Evolutionary conservation across 306 rosid genomes (phyloP).

Genomic region (Lablab purpureus): DNA sequence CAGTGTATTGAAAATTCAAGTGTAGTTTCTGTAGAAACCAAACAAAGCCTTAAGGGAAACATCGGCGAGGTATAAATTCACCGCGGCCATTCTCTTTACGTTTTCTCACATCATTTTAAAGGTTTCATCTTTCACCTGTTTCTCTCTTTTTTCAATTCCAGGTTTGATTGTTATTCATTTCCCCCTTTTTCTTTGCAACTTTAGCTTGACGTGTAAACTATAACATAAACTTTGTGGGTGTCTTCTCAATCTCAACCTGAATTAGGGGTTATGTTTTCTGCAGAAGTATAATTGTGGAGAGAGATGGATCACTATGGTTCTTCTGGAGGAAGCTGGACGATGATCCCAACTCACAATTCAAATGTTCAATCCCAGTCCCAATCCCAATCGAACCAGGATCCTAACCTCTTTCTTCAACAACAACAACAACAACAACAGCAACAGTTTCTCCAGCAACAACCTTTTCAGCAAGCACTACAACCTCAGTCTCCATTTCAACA

Average conservation of each 20-base stretch:
- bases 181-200: not conserved
- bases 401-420: constrained; percentile 62
- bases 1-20: no score
- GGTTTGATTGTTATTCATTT: constrained; percentile 47
- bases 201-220: not conserved
- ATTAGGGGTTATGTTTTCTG: not conserved
- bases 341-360: constrained; percentile 79
- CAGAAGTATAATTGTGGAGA: not conserved
- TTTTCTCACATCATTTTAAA: constrained; percentile 1
- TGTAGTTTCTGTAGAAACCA: no score
- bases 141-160: constrained; percentile 37
- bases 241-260: not conserved
- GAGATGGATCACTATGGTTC: constrained; percentile 68
- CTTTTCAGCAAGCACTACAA: constrained; percentile 41
- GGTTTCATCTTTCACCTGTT: constrained; percentile 21
- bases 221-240: not conserved
- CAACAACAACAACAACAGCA: constrained; percentile 60
- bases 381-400: constrained; percentile 68
- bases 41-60: constrained; percentile 23
- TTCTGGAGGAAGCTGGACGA: constrained; percentile 82
- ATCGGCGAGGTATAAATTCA: constrained; percentile 8
- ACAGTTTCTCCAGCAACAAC: constrained; percentile 50
- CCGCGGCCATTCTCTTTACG: not conserved
- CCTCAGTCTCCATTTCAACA: constrained; percentile 59
- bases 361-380: constrained; percentile 56